These are phyloP conservation scores for Talaromyces sp. DNA, from an alignment of 2,329 filamentous ascomycete species.

Conservation along the genomic window DNA sequence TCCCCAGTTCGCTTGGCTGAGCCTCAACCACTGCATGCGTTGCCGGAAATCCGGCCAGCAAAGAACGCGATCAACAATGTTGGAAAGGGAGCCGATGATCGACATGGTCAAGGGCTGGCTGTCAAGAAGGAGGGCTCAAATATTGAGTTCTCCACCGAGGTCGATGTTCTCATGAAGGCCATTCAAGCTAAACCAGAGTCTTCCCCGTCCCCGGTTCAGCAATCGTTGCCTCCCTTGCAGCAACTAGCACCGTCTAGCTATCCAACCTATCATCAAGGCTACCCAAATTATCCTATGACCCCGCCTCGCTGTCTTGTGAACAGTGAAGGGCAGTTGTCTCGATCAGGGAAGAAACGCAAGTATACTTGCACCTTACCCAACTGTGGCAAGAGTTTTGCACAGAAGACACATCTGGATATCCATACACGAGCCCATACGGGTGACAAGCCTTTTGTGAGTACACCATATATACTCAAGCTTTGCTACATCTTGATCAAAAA, in stretches of 20 bases:
- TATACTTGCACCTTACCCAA: constrained; percentile 73
- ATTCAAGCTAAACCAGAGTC: constrained; percentile 68
- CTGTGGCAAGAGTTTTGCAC: constrained; percentile 81
- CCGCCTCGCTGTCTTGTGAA: constrained; percentile 26
- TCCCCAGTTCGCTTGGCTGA: constrained; percentile 33
- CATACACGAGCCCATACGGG: constrained; percentile 88
- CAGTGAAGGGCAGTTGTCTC: constrained; percentile 40
- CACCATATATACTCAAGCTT: background rate
- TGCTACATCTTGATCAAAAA: too few species aligned
- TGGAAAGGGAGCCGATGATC: constrained; percentile 17
- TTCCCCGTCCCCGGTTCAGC: constrained; percentile 26
- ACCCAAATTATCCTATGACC: constrained; percentile 27
- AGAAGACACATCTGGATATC: constrained; percentile 91
- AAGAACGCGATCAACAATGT: constrained; percentile 40
- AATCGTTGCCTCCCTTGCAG: constrained; percentile 40
- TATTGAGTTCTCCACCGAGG: constrained; percentile 74
- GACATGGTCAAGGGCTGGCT: background rate
- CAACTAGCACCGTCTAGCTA: constrained; percentile 30
- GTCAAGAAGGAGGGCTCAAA: constrained; percentile 33
- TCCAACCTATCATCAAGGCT: constrained; percentile 4
- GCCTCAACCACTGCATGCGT: constrained; percentile 36
- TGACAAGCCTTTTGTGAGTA: constrained; percentile 81
- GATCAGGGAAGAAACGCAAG: constrained; percentile 56
- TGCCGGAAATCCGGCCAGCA: constrained; percentile 41
- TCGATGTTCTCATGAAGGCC: constrained; percentile 85